Base-by-base conservation (phyloP, 2,329 filamentous ascomycete genomes). In the Colletotrichum musicola region DNA sequence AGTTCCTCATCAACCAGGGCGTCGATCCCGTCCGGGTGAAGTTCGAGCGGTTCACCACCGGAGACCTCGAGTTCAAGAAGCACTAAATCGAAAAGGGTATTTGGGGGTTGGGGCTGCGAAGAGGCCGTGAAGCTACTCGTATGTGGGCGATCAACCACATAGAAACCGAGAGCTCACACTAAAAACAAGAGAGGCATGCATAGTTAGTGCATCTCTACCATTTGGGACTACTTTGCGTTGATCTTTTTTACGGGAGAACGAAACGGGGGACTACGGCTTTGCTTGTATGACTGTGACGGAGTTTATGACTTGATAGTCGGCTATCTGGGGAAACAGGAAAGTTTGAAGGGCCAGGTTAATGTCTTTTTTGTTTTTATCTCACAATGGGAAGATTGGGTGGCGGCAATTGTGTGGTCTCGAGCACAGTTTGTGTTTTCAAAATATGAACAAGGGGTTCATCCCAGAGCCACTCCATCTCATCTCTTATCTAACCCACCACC, bases 31-130 rank as follows among this genome's bases (percentile, higher is more conserved):
- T 71, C 16, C 78, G 82, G 49, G 77, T 86, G 73, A 81, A 83
- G 69, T 82, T 81, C 57, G 84, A 85, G 74, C 75, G 84, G 13
- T 85, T 86, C 74, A 79, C 84, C 64, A 81, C 82, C 16, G 80
- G 83, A 1, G 83, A 83, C 40, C 74, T 82, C 74, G 78, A 80
- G 71, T 77, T 63, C n/a, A 57, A 64, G 35, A 51, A 63, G 10
- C 20, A 22, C 20, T 63, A 2, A 57, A 30, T 30, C 4, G 6
- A 30, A 2, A 30, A 30, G 2, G 27, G 7, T 30, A 30, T 30
- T 9, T 30, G 27, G 27, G 9, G 27, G 7, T 30, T 30, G 27
- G 6, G 27, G 27, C 7, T 30, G 27, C 27, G 27, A n/a, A n/a
- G 10, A 16, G 12, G 38, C 1, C 4, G 4, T 14, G n/a, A 49